Evolutionary conservation across 805 yeast genomes (phyloP), one percentile per base, ranked within the genome.

Genomic region (Tetrapisispora pingtungensis): DNA sequence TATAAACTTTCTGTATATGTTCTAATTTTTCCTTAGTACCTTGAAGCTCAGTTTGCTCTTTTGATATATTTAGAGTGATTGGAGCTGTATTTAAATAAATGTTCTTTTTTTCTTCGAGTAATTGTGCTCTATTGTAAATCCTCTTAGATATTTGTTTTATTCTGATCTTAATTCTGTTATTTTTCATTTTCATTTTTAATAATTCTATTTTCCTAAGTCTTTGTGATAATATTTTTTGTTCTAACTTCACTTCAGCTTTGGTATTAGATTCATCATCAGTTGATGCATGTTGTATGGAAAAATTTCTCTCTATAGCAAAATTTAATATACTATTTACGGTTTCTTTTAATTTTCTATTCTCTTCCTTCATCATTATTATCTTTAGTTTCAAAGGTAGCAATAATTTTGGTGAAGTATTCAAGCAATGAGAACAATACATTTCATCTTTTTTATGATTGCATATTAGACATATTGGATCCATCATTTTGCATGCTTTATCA

Each of bases 381-480:
- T 55, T 47, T 8, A 59, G 26, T 34, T 46, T 52, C 27, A 48
- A 42, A 36, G 48, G 47, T 19, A 55, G 34, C 26, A 57, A 40
- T 19, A 59, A 32, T 15, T 42, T 44, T 7, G 64, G 64, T 20
- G 60, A 55, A 26, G 53, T 49, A 36, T 50, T 57, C 30, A 59
- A 42, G 43, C 64, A 59, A 46, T 56, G 60, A 4, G 54, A 39
- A 43, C 64, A 59, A 19, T 50, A 57, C 48, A 56, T 46, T 6
- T 37, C 45, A 28, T 49, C 44, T 6, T 49, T 44, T 30, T 49
- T 46, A 17, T 55, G 48, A 30, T 45, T 47, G 40, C 63, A 58
- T 8, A 52, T 40, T 17, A 50, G 47, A 37, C 64, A 57, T 31
- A 44, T 44, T 49, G 49, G 49, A 18, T 32, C 37, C 40, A 42